A percentile compares a stretch with the other conserved stretches of the same genome.
Evolutionary conservation across 306 rosid genomes (phyloP).

Genomic region (Herpetospermum pedunculosum): DNA sequence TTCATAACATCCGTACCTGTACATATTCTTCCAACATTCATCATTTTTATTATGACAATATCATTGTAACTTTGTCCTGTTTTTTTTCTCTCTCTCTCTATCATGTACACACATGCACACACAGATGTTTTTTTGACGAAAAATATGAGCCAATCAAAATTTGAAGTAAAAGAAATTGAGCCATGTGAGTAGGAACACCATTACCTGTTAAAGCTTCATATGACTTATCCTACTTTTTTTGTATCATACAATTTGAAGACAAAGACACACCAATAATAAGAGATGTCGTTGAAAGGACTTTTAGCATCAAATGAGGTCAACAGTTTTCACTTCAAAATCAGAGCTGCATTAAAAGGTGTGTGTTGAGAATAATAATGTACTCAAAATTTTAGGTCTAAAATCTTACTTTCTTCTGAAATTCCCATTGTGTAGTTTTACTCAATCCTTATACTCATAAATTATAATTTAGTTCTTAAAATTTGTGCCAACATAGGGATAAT

Average conservation of each 20-base stretch:
- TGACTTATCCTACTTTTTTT: background rate
- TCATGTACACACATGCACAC: background rate
- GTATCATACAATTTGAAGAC: background rate
- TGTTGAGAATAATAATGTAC: background rate
- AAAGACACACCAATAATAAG: background rate
- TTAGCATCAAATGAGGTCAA: background rate
- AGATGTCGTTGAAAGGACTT: background rate
- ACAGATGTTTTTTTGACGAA: background rate
- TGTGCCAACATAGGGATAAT: no score
- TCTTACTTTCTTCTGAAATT: background rate
- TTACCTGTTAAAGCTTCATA: background rate
- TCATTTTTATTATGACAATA: conserved; percentile 5
- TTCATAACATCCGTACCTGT: background rate
- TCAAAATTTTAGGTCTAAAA: background rate
- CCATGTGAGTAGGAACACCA: background rate
- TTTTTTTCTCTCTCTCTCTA: background rate
- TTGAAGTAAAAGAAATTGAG: background rate
- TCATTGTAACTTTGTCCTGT: conserved; percentile 2
- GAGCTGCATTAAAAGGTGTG: background rate
- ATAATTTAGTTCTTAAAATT: no score
- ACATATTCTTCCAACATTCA: background rate
- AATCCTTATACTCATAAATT: background rate
- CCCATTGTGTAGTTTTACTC: background rate
- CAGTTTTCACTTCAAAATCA: conserved; percentile 2
- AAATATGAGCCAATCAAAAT: conserved; percentile 2